Conservation (phyloP, 306 rosid genomes). For the Malus fusca region DNA sequence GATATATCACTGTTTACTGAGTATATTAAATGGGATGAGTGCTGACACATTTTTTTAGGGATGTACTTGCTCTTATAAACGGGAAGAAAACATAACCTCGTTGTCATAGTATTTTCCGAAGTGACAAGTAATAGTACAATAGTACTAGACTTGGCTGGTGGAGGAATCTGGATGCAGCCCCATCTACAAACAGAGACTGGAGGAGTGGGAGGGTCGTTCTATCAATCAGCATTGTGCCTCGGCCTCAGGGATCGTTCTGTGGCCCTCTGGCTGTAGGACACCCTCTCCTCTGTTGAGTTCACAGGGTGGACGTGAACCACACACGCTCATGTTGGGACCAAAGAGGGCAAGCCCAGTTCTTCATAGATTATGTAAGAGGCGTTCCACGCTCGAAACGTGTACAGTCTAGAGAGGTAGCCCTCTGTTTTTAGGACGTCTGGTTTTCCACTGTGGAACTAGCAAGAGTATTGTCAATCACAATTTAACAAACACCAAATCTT, state of each 20-base stretch:
- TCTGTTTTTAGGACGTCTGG: neutral
- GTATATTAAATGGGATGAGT: no score
- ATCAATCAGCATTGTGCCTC: neutral
- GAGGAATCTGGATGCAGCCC: neutral
- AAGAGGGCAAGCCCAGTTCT: neutral
- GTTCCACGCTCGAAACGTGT: neutral
- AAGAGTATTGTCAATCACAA: neutral
- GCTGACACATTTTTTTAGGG: no score
- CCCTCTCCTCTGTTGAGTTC: no score
- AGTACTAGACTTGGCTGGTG: neutral
- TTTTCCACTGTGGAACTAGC: neutral
- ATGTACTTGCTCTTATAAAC: no score
- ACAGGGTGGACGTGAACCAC: neutral
- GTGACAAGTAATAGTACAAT: neutral
- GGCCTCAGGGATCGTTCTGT: neutral
- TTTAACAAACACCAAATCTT: neutral
- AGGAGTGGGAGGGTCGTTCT: neutral
- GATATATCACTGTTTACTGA: no score
- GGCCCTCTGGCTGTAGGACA: neutral
- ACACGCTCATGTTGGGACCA: neutral
- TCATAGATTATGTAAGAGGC: neutral
- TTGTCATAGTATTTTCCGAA: no score
- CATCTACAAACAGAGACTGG: neutral
- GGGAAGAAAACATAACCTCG: no score
- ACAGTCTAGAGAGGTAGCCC: neutral